These are phyloP conservation scores for Miamiensis avidus DNA, from an alignment of 169 alveolate genomes.

Conservation along the genomic window DNA sequence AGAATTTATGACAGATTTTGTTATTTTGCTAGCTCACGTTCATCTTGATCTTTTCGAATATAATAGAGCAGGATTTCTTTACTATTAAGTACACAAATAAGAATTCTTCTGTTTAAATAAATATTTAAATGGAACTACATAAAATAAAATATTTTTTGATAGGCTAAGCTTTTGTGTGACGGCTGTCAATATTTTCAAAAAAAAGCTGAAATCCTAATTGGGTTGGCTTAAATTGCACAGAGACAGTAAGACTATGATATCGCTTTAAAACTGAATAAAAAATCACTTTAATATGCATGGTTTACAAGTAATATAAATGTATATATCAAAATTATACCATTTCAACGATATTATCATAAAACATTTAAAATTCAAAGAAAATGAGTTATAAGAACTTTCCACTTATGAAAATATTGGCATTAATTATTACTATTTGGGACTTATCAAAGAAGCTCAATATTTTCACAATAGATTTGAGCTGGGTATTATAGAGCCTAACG, in stretches of 20 bases:
- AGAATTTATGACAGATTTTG: neutral
- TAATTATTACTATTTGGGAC: neutral
- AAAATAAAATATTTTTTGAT: no score
- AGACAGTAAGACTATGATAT: neutral
- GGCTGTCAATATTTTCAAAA: neutral
- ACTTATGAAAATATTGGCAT: neutral
- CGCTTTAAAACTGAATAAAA: neutral
- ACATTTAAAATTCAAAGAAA: neutral
- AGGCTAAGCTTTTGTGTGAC: neutral
- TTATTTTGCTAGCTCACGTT: neutral
- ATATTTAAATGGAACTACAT: no score
- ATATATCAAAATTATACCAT: no score
- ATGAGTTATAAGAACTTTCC: neutral
- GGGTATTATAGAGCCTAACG: neutral
- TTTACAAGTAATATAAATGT: neutral
- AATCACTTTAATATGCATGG: neutral
- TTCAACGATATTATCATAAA: neutral
- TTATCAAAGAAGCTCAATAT: neutral
- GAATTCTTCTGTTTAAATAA: neutral
- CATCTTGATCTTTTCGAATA: neutral
- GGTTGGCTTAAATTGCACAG: neutral
- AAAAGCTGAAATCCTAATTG: neutral
- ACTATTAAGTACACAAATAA: neutral
- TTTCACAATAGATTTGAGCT: neutral
- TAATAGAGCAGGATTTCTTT: neutral